Conservation (phyloP, 495 filamentous ascomycete species). For the Apiosordaria backusii region DNA sequence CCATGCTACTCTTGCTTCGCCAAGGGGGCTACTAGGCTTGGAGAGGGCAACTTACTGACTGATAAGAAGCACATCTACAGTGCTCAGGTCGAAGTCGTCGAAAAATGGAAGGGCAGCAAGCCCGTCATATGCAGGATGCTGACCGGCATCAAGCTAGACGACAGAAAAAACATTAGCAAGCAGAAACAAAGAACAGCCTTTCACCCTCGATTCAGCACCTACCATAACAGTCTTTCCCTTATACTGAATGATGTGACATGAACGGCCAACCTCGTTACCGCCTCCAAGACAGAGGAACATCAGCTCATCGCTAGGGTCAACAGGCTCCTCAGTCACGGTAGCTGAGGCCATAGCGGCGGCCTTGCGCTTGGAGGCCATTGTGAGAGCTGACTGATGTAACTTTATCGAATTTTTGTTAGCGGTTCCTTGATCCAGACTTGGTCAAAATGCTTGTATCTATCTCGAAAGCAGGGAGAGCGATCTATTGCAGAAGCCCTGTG, state of each 20-base stretch:
- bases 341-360: slow-evolving; percentile 60
- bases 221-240: slow-evolving; percentile 99
- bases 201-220: slow-evolving; percentile 28
- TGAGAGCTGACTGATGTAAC: slow-evolving; percentile 4
- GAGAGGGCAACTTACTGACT: slow-evolving; percentile 75
- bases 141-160: slow-evolving; percentile 87
- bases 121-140: slow-evolving; percentile 96
- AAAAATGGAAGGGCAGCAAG: slow-evolving; percentile 93
- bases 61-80: slow-evolving; percentile 92
- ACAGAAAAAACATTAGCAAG: neutral
- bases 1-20: slow-evolving; percentile 13
- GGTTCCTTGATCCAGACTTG: neutral
- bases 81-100: slow-evolving; percentile 96
- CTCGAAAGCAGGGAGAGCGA: no score
- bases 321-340: slow-evolving; percentile 58
- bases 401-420: neutral
- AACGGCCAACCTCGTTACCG: slow-evolving; percentile 94
- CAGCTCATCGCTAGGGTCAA: slow-evolving; percentile 79
- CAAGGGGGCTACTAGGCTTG: slow-evolving; percentile 14
- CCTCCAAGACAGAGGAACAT: slow-evolving; percentile 91
- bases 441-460: neutral
- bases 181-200: neutral
- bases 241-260: slow-evolving; percentile 97
- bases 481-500: no score
- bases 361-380: slow-evolving; percentile 75